Base-by-base conservation (phyloP, 2,329 filamentous ascomycete genomes). In the Botrytis squamosa region DNA sequence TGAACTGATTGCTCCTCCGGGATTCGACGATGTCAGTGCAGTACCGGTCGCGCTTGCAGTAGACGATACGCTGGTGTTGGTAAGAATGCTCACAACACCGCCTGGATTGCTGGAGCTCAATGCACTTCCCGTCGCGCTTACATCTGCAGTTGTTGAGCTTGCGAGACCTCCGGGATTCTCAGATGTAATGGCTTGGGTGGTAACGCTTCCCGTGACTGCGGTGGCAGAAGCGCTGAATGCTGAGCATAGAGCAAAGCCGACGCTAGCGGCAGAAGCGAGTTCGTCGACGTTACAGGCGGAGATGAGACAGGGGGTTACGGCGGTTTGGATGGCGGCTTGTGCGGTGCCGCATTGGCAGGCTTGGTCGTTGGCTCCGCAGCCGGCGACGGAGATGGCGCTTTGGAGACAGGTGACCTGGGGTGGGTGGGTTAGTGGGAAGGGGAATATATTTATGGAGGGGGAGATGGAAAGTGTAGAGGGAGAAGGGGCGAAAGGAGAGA, bases 291-390 rank as follows among this genome's bases (percentile, higher is more conserved):
- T 73, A 78, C 85, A 87, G 59, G 80, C 79, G 38, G 78, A 75
- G 74, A 79, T 72, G 72, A 82, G 80, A 63, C 80, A 73, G 52
- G 77, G 72, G 36, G 76, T 71, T 49, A 84, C 80, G 74, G 79
- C 77, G 57, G 73, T 73, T 78, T 83, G 82, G 72, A 79, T 82
- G 2, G 74, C 75, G 25, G 80, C n/a, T 40, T 80, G 59, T 5
- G 67, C 73, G 55, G 73, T 68, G 52, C 76, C 76, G 79, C 84
- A 86, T 77, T 81, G 81, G 80, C 85, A 86, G 69, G 77, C 78
- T 16, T 81, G 78, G 75, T 85, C 83, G 68, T 75, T 75, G 76
- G 82, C 74, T 6, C 75, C 55, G 78, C 84, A 85, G 78, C 82
- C 83, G 64, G 80, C 79, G 74, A 81, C 74, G 71, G 79, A 74